These are phyloP conservation scores for Umbelopsis sp. DNA, from an alignment of 371 early-diverging fungal genomes.

Conservation along the genomic window DNA sequence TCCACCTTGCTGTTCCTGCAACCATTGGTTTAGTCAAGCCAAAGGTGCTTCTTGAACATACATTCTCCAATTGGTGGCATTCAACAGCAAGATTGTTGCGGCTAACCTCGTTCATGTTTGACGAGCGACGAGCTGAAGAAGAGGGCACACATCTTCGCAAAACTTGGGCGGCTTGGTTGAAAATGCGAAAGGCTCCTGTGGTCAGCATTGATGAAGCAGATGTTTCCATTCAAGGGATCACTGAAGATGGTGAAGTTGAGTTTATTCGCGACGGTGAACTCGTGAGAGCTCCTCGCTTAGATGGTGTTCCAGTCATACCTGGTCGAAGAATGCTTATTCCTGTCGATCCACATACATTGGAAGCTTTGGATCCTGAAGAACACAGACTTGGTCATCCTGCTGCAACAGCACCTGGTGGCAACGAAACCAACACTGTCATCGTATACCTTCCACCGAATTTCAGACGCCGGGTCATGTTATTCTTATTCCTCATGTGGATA, in stretches of 20 bases:
- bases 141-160: conserved; percentile 54
- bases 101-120: conserved; percentile 83
- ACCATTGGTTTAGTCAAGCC: conserved; percentile 57
- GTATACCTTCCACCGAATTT: conserved; percentile 75
- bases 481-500: conserved; percentile 60
- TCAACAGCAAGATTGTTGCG: conserved; percentile 62
- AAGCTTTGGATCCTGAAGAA: conserved; percentile 53
- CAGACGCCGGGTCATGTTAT: conserved; percentile 47
- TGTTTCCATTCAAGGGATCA: conserved; percentile 22
- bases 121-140: conserved; percentile 67
- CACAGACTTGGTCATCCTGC: conserved; percentile 51
- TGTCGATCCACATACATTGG: conserved; percentile 52
- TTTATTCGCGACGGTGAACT: conserved; percentile 60
- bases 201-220: conserved; percentile 18
- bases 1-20: conserved; percentile 72
- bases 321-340: conserved; percentile 71
- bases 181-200: conserved; percentile 21
- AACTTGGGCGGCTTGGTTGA: conserved; percentile 44
- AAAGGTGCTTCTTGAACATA: conserved; percentile 37
- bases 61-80: conserved; percentile 65
- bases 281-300: conserved; percentile 59
- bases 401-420: conserved; percentile 40
- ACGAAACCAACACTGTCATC: conserved; percentile 48
- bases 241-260: conserved; percentile 35
- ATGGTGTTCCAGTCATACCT: conserved; percentile 66